Evolutionary conservation across 2,329 filamentous ascomycete genomes (phyloP).

Genomic region (Trichothecium roseum): DNA sequence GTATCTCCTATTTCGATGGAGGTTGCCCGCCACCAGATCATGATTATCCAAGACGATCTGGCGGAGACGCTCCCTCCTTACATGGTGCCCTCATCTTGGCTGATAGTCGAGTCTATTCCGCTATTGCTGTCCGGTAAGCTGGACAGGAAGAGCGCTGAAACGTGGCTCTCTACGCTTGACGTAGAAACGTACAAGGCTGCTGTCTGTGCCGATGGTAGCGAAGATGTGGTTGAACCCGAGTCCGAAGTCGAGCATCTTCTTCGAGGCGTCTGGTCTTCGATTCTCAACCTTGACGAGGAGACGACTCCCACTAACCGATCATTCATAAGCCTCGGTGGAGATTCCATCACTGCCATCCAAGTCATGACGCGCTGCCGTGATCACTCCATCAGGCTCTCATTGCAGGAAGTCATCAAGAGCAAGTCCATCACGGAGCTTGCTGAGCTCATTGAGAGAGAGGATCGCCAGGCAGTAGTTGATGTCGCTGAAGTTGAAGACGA

Average conservation of each 20-base stretch:
- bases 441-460: not conserved
- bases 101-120: conserved; percentile 16
- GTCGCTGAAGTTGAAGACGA: conserved; percentile 4
- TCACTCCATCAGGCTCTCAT: conserved; percentile 15
- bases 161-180: conserved; percentile 31
- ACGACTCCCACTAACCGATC: conserved; percentile 18
- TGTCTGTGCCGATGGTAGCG: conserved; percentile 17
- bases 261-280: conserved; percentile 25
- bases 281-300: conserved; percentile 23
- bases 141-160: conserved; percentile 24
- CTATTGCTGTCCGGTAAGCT: conserved; percentile 16
- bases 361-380: conserved; percentile 27
- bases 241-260: conserved; percentile 6
- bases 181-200: conserved; percentile 26
- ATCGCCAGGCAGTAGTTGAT: not conserved
- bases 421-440: conserved; percentile 18
- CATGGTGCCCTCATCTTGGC: conserved; percentile 22
- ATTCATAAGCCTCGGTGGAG: conserved; percentile 30
- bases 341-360: conserved; percentile 33
- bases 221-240: conserved; percentile 3
- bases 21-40: conserved; percentile 8
- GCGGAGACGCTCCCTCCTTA: conserved; percentile 21
- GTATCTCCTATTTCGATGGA: conserved; percentile 4
- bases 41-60: conserved; percentile 17
- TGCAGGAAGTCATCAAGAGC: conserved; percentile 20